Evolutionary conservation across 768 basidiomycete genomes (phyloP), one percentile per base, ranked within the genome.

Genomic region (Mycena pura): DNA sequence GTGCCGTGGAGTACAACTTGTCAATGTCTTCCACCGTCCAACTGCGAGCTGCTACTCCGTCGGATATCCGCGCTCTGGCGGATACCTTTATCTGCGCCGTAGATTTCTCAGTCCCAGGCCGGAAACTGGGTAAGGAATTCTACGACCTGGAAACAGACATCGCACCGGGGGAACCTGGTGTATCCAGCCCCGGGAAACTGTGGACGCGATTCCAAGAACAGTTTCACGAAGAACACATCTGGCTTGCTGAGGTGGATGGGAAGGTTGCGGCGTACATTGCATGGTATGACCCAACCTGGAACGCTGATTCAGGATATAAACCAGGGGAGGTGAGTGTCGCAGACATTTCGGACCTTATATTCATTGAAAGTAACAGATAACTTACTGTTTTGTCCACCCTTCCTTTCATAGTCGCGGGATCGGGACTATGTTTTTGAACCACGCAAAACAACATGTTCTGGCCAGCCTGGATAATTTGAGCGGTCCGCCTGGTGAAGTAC

Each of bases 51-150:
- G 59, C 59, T 8, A 53, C 49, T 17, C n/a, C 36, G 8, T 13
- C n/a, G 11, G 59, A 60, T 36, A 53, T 60, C 2, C 59, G 25
- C 17, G 59, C 41, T 39, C 40, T 60, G 15, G 59, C 59, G 5
- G 50, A 60, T n/a, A 45, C 51, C 1, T 53, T 45, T 13, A 34
- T 60, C 27, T 10, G 29, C n/a, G 47, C 49, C 25, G 59, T 44
- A 4, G 54, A 60, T 27, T 29, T 46, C n/a, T 60, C 59, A 8
- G 39, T 60, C 31, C 52, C 43, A n/a, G 53, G 54, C 3, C 59
- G 51, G 10, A 60, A 41, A 39, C 27, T 60, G 19, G 59, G 59
- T 19, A 51, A 60, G 22, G 59, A 60, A 39, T 44, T 53, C 43
- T 60, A 53, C 36, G 51, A 53, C 14, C 44, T 60, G 7, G 25